A percentile compares a stretch with the other conserved stretches of the same genome.
Evolutionary conservation across 441 rosid species (phyloP).

Genomic region (Manihot esculenta): DNA sequence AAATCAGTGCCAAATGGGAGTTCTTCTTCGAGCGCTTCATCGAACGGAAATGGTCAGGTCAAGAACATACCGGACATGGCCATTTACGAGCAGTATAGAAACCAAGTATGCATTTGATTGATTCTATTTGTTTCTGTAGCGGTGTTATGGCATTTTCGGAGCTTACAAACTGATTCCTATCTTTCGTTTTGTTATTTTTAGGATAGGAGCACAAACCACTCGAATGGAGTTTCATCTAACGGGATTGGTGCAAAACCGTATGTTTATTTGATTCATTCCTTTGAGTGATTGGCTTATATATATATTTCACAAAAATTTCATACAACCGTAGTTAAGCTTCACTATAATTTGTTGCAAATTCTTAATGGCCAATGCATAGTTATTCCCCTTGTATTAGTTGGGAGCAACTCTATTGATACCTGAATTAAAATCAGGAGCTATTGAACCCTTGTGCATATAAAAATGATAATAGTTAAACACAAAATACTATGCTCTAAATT

Average conservation of each 20-base stretch:
- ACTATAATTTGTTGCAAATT: too few relatives aligned
- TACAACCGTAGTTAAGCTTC: neutral
- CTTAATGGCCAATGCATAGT: too few relatives aligned
- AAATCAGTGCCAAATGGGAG: conserved; percentile 35
- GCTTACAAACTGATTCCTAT: neutral
- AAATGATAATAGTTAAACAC: too few relatives aligned
- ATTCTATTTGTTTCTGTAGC: conserved; percentile 8
- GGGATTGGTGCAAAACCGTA: conserved; percentile 58
- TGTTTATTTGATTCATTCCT: conserved; percentile 25
- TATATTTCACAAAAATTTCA: too few relatives aligned
- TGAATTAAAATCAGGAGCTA: too few relatives aligned
- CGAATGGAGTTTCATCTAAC: conserved; percentile 42
- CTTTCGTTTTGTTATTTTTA: conserved; percentile 14
- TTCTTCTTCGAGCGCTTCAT: conserved; percentile 9
- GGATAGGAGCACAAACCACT: conserved; percentile 35
- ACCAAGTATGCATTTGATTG: conserved; percentile 37
- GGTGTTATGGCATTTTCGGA: conserved; percentile 9
- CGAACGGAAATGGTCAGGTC: conserved; percentile 43
- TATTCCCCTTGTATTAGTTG: too few relatives aligned
- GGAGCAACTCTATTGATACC: too few relatives aligned
- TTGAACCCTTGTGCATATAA: too few relatives aligned
- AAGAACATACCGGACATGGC: conserved; percentile 51
- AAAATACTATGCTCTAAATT: too few relatives aligned
- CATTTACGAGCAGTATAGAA: conserved; percentile 54
- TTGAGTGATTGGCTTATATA: neutral